These are phyloP conservation scores for Gliomastix tumulicola DNA, from an alignment of 2,329 filamentous ascomycete species.

Conservation along the genomic window DNA sequence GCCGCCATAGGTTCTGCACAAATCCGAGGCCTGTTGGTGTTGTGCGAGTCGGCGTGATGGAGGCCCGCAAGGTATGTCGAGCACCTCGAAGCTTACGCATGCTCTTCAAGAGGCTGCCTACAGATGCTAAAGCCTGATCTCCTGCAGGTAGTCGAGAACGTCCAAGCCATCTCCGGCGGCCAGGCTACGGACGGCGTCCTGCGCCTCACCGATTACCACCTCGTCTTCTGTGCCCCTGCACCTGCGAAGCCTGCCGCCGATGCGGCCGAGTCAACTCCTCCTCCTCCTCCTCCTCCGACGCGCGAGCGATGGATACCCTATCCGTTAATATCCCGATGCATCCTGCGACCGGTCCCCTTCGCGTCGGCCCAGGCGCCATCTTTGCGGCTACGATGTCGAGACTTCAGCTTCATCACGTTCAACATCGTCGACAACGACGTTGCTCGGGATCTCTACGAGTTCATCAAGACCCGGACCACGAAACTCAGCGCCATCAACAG, in stretches of 20 bases:
- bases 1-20: too few relatives aligned
- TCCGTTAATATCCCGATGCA: slow-evolving; percentile 80
- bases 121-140: neutral
- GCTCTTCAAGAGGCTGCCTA: too few relatives aligned
- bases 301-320: slow-evolving; percentile 90
- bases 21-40: too few relatives aligned
- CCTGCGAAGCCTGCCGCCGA: slow-evolving; percentile 11
- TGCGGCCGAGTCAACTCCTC: slow-evolving; percentile 7
- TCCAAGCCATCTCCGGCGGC: slow-evolving; percentile 54
- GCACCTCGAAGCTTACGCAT: too few relatives aligned
- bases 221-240: slow-evolving; percentile 41
- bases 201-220: slow-evolving; percentile 57
- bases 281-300: slow-evolving; percentile 24
- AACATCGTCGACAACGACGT: slow-evolving; percentile 70
- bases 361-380: slow-evolving; percentile 67
- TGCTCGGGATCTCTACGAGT: slow-evolving; percentile 82
- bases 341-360: slow-evolving; percentile 65
- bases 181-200: slow-evolving; percentile 49
- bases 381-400: slow-evolving; percentile 81
- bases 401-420: slow-evolving; percentile 91
- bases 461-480: slow-evolving; percentile 73
- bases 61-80: slow-evolving; percentile 34
- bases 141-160: slow-evolving; percentile 44
- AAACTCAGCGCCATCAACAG: slow-evolving; percentile 78
- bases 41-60: too few relatives aligned